Base-by-base conservation (phyloP, 2,329 filamentous ascomycete genomes). In the Arthrobotrys entomopaga region DNA sequence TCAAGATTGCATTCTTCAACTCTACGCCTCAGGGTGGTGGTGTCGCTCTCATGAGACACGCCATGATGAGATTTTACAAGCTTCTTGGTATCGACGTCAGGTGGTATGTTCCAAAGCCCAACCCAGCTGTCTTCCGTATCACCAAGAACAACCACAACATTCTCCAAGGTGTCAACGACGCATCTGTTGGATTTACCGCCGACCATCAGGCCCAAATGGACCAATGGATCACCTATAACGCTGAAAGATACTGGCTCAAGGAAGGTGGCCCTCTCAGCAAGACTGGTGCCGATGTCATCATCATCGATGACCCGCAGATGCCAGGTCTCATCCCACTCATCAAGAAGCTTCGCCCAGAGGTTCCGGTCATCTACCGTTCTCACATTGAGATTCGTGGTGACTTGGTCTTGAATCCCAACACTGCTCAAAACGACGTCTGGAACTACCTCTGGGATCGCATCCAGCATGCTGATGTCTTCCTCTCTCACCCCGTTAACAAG, bases 121-220 rank as follows among this genome's bases (percentile, higher is more conserved):
- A 90, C 58, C 90, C 90, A 2, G 89, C 90, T 15, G 88, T 94
- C 10, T 95, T 95, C 81, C 86, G 91, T 58, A 90, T 92, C 81
- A 95, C 91, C 77, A 95, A 95, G 82, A 93, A 90, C 77, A 90
- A 93, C 78, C 91, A 95, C 86, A 95, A 95, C 81, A 93, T 94
- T 76, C 87, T 95, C 1, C 91, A 95, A 82, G 91, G 91, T 7
- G 91, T 93, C 48, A 88, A 88, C 46, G 84, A 85, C 24, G 86
- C 87, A 0, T 85, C 87, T 1, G 86, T 91, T 77, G 85, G 87
- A n/a, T 84, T 94, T 34, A 87, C 85, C 0, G 77, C 83, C 0
- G 86, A 90, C 1, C 87, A 91, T 67, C 88, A 89, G 78, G 80
- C 83, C 0, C 82, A 84, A n/a, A 87, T 94, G 59, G 86, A 85